Base-by-base conservation (phyloP, 2,329 filamentous ascomycete genomes). In the Knufia fluminis region DNA sequence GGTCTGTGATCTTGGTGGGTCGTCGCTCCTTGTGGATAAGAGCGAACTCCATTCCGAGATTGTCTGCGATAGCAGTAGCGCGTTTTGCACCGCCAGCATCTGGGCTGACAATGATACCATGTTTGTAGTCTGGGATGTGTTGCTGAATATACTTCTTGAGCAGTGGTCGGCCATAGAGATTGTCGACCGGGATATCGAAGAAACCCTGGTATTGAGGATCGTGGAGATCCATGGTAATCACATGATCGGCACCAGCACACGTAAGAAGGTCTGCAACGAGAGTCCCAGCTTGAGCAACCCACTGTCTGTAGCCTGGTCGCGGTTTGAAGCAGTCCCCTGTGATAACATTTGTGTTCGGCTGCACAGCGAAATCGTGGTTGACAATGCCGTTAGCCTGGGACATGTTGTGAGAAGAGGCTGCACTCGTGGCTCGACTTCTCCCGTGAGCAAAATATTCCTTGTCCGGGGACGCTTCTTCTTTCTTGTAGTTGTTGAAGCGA, bases 151-250 rank as follows among this genome's bases (percentile, higher is more conserved):
- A 82, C 60, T 77, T 79, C 63, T 79, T 78, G 50, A 83, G 59
- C 28, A 73, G 60, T 31, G 71, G 71, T 46, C 71, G 64, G 12
- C 70, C 91, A 70, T 97, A 97, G 16, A 98, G 76, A 66, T 98
- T 98, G 71, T 98, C 92, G 50, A 98, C 92, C 2, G 92, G 92
- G 51, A 97, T 95, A 64, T 98, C 91, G 64, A 98, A 97, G 75
- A 96, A 98, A 48, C 92, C 92, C 69, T 98, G 92, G 64, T 97
- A 97, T 68, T 98, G 89, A 36, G 88, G 86, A 66, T 96, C 91
- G 65, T 92, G 88, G 46, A 98, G 77, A 64, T 98, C 92, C 86
- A 98, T 94, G 26, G 91, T 96, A 65, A 97, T 96, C 64, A 92
- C 83, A 68, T 97, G 92, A 66, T 98, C 91, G 40, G 92, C 89